These are phyloP conservation scores for Hypholoma fasciculare DNA, from an alignment of 768 basidiomycete species.

Conservation along the genomic window DNA sequence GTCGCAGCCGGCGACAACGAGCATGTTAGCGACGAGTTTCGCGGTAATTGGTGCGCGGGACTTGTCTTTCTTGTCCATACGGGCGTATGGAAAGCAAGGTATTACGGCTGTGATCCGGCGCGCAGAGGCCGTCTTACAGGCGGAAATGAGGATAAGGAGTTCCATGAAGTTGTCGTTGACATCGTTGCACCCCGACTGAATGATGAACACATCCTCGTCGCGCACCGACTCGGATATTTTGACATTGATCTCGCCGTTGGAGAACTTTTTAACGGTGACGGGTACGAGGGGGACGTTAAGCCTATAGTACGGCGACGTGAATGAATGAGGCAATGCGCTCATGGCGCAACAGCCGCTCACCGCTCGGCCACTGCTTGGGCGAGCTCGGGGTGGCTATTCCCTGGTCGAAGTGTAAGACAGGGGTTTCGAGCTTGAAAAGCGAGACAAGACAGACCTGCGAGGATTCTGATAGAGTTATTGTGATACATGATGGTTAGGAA, in stretches of 20 bases:
- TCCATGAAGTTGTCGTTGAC: constrained; percentile 99
- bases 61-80: constrained; percentile 99
- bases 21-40: constrained; percentile 98
- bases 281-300: constrained; percentile 87
- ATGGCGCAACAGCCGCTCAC: constrained; percentile 67
- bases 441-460: constrained; percentile 47
- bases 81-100: constrained; percentile 95
- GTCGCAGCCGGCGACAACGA: constrained; percentile 95
- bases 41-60: constrained; percentile 95
- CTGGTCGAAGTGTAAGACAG: constrained; percentile 41
- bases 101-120: constrained; percentile 96
- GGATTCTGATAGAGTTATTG: constrained; percentile 77
- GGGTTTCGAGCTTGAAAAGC: neutral
- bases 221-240: constrained; percentile 94
- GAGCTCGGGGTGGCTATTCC: constrained; percentile 98
- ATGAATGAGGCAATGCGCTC: constrained; percentile 52
- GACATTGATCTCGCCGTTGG: constrained; percentile 94
- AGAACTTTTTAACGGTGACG: constrained; percentile 86
- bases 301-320: constrained; percentile 53
- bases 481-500: constrained; percentile 57
- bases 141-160: constrained; percentile 96
- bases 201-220: constrained; percentile 98
- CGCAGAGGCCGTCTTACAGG: constrained; percentile 96
- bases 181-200: constrained; percentile 87
- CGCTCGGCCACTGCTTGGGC: constrained; percentile 94